Base-by-base conservation (phyloP, 1,139 yeast species). In the Geotrichum histeridarum region DNA sequence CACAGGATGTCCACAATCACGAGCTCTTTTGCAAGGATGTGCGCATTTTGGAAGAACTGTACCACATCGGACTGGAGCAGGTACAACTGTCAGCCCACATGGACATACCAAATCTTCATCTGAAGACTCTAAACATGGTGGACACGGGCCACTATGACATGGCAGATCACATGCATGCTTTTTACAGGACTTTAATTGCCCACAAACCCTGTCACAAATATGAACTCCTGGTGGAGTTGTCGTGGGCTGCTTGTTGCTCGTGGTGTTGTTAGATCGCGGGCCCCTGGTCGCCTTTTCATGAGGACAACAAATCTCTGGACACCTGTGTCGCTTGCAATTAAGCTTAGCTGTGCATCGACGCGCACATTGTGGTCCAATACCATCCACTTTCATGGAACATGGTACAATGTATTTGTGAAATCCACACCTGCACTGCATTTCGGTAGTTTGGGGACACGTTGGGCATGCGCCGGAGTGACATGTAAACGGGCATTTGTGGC, bases 1-100 rank as follows among this genome's bases (percentile, higher is more conserved):
- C 9, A 79, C 80, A 8, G 78, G 72, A 68, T 90, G 98, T 0
- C 95, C 96, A 75, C 98, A 90, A 0, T 69, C 60, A 22, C 79
- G 78, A 0, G 72, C 73, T 53, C 89, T 74, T 2, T 73, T 71
- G 70, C 97, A 90, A 59, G 81, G 91, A 59, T 81, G 78, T 35
- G 73, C 75, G 71, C 98, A 90, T 6, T 74, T 75, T 6, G 93
- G 86, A 32, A 82, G 67, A 47, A 71, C 74, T 0, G 93, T 81
- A 11, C 97, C 97, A 72, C 98, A 90, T 60, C 96, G 75, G 8
- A 89, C 90, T 0, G 98, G 98, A 0, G 96, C 96, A 51, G 78
- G 78, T 8, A 89, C 74, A 2, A 84, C 76, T 0, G 97, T 90
- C 57, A 79, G 77, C 1, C 97, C 96, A 73, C 98, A 90, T 54